These are phyloP conservation scores for Lophiotrema nucula DNA, from an alignment of 495 filamentous ascomycete species.

Conservation along the genomic window DNA sequence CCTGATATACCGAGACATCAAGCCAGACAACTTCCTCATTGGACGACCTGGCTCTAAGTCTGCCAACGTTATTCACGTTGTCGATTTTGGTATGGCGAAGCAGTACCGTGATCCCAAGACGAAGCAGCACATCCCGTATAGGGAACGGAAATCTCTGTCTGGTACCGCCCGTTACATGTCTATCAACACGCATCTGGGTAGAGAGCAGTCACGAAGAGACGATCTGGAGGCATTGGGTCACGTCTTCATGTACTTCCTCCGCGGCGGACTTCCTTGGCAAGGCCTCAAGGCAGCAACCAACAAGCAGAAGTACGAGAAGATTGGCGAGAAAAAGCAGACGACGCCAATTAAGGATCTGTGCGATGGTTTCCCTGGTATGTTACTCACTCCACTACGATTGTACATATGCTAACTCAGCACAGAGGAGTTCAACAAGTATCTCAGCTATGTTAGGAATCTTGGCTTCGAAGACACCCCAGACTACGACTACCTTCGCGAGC, in stretches of 20 bases:
- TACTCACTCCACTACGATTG: neutral
- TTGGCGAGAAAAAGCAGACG: conserved; percentile 99
- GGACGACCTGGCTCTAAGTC: conserved; percentile 89
- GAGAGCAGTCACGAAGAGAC: conserved; percentile 94
- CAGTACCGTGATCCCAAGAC: conserved; percentile 99
- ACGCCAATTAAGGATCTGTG: conserved; percentile 96
- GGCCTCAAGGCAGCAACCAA: conserved; percentile 98
- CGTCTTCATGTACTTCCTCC: conserved; percentile 99
- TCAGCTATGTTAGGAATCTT: conserved; percentile 94
- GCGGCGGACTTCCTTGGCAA: conserved; percentile 96
- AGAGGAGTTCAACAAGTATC: conserved; percentile 96
- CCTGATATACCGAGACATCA: conserved; percentile 98
- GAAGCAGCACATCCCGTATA: conserved; percentile 98
- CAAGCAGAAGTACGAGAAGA: conserved; percentile 99
- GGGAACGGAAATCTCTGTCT: conserved; percentile 95
- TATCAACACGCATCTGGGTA: conserved; percentile 97
- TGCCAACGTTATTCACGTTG: conserved; percentile 97
- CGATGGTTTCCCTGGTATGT: conserved; percentile 81
- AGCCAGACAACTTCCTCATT: conserved; percentile 99
- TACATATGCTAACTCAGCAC: conserved; percentile 28
- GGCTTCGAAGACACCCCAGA: conserved; percentile 98
- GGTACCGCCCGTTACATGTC: conserved; percentile 99
- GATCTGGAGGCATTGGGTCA: conserved; percentile 95
- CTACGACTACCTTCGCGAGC: conserved; percentile 95
- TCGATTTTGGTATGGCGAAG: conserved; percentile 99